phyloP scores from a whole-genome alignment of 1,139 yeast species.

The Lodderomyces theae region DNA sequence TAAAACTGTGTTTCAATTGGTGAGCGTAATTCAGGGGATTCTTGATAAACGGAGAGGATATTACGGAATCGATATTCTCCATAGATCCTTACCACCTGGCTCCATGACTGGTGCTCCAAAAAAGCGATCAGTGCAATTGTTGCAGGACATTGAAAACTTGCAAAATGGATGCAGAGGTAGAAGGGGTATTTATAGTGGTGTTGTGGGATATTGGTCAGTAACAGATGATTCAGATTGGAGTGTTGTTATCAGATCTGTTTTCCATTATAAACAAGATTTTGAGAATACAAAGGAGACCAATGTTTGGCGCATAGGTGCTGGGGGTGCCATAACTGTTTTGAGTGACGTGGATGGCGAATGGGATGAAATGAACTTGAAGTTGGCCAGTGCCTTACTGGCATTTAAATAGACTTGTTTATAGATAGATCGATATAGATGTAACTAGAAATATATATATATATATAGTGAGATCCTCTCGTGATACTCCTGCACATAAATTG shows the following conservation, averaged over 20 bases:
- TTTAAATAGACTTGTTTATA: constrained; percentile 28
- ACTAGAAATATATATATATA: no score
- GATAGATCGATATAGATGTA: background rate
- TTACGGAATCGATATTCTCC: constrained; percentile 75
- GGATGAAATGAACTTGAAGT: constrained; percentile 86
- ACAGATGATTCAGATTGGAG: constrained; percentile 94
- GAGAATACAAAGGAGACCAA: constrained; percentile 26
- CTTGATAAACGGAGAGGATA: constrained; percentile 36
- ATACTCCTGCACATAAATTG: constrained; percentile 2
- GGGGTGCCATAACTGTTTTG: constrained; percentile 94
- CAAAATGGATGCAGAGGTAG: constrained; percentile 49
- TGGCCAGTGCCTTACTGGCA: constrained; percentile 73
- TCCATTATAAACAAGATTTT: constrained; percentile 55
- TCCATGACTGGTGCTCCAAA: constrained; percentile 99
- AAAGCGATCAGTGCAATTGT: constrained; percentile 81
- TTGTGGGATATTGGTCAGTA: constrained; percentile 92
- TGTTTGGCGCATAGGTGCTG: constrained; percentile 91
- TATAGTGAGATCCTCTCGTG: no score
- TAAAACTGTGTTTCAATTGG: constrained; percentile 84
- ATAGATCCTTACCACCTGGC: constrained; percentile 89
- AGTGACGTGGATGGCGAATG: constrained; percentile 82
- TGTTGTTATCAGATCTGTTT: constrained; percentile 85
- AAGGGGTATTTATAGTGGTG: constrained; percentile 92
- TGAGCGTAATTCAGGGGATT: constrained; percentile 79
- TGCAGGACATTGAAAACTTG: constrained; percentile 50